These are phyloP conservation scores for Aquanectria penicillioides DNA, from an alignment of 2,329 filamentous ascomycete species.

Conservation along the genomic window DNA sequence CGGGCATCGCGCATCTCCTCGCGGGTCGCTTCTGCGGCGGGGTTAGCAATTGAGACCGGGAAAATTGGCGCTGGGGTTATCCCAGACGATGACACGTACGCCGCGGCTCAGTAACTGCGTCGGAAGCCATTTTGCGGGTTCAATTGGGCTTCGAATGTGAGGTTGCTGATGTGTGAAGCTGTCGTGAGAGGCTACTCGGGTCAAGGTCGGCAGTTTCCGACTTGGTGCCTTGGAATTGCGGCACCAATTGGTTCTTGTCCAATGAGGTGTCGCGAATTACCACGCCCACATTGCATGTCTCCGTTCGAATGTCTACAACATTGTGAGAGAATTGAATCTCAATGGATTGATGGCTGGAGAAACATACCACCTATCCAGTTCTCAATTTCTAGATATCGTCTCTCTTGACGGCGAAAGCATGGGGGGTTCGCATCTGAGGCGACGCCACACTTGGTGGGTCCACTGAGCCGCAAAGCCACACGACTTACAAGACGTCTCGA, in stretches of 20 bases:
- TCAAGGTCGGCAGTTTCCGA: slow-evolving; percentile 42
- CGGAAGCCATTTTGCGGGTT: slow-evolving; percentile 50
- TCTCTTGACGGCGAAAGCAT: neutral
- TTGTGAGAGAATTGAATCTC: neutral
- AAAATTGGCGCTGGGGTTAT: slow-evolving; percentile 16
- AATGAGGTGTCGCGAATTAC: slow-evolving; percentile 41
- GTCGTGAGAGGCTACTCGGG: slow-evolving; percentile 41
- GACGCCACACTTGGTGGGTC: slow-evolving; percentile 26
- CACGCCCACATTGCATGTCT: slow-evolving; percentile 22
- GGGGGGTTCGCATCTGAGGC: slow-evolving; percentile 2
- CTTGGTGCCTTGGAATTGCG: slow-evolving; percentile 39
- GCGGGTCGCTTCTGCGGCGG: slow-evolving; percentile 74
- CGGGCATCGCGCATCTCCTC: slow-evolving; percentile 94
- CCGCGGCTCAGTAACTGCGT: slow-evolving; percentile 49
- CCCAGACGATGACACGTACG: slow-evolving; percentile 44
- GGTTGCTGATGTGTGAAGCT: slow-evolving; percentile 40
- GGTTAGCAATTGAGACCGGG: slow-evolving; percentile 35
- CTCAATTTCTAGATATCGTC: neutral
- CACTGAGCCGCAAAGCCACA: slow-evolving; percentile 3
- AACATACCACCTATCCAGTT: no score
- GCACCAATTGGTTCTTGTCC: slow-evolving; percentile 31
- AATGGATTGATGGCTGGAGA: neutral
- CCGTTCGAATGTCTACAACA: neutral
- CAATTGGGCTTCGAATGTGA: slow-evolving; percentile 48
- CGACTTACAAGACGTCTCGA: slow-evolving; percentile 4